phyloP scores from a whole-genome alignment of 2,329 filamentous ascomycete species.

The Pyrenochaeta sp. region DNA sequence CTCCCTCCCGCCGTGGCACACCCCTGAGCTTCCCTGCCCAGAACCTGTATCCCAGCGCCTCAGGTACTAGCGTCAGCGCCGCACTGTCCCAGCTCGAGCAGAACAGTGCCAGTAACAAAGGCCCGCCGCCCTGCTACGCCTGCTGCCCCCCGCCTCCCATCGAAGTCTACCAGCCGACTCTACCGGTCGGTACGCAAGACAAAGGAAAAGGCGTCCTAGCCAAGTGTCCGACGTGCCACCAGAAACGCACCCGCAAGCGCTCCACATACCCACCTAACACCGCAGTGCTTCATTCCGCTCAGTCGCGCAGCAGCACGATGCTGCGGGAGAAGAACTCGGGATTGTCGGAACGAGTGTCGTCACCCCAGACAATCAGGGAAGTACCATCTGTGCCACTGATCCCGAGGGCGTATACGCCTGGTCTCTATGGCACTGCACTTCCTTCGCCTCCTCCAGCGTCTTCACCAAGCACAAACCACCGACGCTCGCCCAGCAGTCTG shows the following conservation, averaged over 20 bases:
- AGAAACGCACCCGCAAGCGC: constrained; percentile 5
- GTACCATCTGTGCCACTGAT: constrained; percentile 2
- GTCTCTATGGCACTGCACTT: no score
- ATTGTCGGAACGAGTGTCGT: no score
- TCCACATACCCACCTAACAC: constrained; percentile 10
- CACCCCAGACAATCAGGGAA: constrained; percentile 2
- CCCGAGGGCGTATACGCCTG: neutral
- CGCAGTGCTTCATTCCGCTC: constrained; percentile 1
- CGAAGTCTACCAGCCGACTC: constrained; percentile 1
- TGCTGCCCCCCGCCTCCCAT: constrained; percentile 1
- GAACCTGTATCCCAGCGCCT: constrained; percentile 18
- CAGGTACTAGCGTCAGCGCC: constrained; percentile 26
- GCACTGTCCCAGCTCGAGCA: constrained; percentile 28
- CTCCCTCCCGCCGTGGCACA: constrained; percentile 10
- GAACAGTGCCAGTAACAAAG: constrained; percentile 19
- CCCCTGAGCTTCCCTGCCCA: constrained; percentile 10
- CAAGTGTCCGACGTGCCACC: constrained; percentile 1
- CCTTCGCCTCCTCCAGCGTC: no score
- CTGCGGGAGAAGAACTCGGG: no score
- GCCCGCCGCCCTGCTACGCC: constrained; percentile 7
- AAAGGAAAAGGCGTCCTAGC: neutral
- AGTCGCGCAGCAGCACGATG: neutral
- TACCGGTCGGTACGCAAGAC: neutral
- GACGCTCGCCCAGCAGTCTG: constrained; percentile 13
- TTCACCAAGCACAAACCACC: no score